A percentile compares a stretch with the other conserved stretches of the same genome.
These are phyloP conservation scores for Cerrena zonata DNA, from an alignment of 1,284 basidiomycete genomes.

Conservation along the genomic window DNA sequence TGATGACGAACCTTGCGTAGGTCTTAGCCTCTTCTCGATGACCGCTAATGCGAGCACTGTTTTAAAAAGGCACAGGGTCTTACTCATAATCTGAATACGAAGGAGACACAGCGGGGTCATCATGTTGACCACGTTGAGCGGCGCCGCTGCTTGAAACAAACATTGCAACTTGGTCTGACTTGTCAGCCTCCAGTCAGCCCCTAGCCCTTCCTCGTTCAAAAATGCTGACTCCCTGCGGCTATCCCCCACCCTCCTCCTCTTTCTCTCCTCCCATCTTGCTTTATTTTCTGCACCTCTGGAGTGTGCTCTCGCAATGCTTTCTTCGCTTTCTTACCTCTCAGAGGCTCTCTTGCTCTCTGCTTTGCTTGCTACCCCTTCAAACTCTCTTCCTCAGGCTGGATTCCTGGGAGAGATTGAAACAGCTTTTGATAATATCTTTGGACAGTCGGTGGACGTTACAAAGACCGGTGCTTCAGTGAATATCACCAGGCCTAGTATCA, in stretches of 20 bases:
- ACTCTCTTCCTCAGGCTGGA: not conserved
- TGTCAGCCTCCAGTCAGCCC: too few species aligned
- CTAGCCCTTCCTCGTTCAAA: too few species aligned
- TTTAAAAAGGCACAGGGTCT: too few species aligned
- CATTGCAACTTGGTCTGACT: too few species aligned
- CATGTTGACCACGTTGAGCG: too few species aligned
- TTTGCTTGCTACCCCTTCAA: not conserved
- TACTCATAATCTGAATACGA: too few species aligned
- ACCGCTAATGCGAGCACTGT: too few species aligned
- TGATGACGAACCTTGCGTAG: too few species aligned
- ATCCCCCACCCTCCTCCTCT: not conserved
- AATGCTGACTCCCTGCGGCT: not conserved
- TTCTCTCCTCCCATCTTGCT: not conserved
- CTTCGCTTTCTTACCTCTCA: not conserved
- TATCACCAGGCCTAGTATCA: not conserved
- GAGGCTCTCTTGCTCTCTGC: not conserved
- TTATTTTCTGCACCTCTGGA: not conserved
- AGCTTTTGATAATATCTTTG: not conserved
- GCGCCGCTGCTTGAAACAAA: too few species aligned
- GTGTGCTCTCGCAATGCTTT: not conserved
- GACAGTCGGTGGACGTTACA: not conserved
- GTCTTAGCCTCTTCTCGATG: too few species aligned
- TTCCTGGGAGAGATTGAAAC: not conserved
- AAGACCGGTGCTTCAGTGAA: not conserved
- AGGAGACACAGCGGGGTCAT: too few species aligned